These are phyloP conservation scores for Rhododendron kiyosumense DNA, from an alignment of 148 eudicot genomes.

Conservation along the genomic window DNA sequence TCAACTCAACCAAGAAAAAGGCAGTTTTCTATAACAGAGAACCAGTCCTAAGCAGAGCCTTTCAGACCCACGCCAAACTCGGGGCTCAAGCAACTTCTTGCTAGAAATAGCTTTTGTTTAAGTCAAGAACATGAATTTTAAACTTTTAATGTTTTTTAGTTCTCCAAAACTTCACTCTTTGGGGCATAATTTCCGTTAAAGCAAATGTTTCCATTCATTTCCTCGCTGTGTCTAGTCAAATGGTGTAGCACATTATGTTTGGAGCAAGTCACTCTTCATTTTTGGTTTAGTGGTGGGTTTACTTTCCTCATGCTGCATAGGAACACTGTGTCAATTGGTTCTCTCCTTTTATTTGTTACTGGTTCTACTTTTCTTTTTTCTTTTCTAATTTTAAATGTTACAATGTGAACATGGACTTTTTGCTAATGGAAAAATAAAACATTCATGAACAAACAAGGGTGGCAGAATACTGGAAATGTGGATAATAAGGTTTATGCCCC, in stretches of 20 bases:
- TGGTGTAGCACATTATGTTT: not conserved
- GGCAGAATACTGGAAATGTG: not conserved
- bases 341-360: conserved; percentile 6
- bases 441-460: not conserved
- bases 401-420: not conserved
- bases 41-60: not conserved
- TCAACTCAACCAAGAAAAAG: not conserved
- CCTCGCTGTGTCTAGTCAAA: not conserved
- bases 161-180: not conserved
- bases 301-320: not conserved
- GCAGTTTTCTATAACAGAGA: not conserved
- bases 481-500: not conserved
- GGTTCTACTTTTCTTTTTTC: not conserved
- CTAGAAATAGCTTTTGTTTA: not conserved
- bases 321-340: not conserved
- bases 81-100: not conserved
- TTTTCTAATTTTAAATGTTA: not conserved
- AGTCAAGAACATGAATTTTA: not conserved
- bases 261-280: not conserved
- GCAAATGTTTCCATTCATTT: not conserved
- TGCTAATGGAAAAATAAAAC: not conserved
- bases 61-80: not conserved
- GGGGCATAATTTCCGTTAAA: not conserved
- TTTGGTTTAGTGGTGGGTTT: not conserved
- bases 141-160: not conserved